A percentile compares a stretch with the other conserved stretches of the same genome.
Conservation (phyloP, 495 filamentous ascomycete genomes). For the Penicillium silybi region DNA sequence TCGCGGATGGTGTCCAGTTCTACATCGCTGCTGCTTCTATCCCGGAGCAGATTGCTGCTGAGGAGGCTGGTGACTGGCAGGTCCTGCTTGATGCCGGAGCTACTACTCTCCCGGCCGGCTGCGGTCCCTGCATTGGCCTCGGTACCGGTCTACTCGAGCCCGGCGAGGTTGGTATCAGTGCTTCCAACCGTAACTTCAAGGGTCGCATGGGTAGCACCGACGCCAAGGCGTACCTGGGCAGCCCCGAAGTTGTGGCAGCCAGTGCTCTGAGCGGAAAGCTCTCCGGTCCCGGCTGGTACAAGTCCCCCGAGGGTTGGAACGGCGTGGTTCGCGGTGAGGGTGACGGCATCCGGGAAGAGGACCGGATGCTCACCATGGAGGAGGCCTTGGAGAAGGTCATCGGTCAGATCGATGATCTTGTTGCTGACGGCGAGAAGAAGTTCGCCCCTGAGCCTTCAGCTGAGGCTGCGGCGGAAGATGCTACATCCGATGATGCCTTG, state of each 20-base stretch:
- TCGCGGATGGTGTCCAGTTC: constrained; percentile 75
- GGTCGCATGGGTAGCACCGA: constrained; percentile 83
- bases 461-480: constrained; percentile 10
- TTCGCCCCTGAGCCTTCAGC: constrained; percentile 24
- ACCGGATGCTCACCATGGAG: constrained; percentile 59
- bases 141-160: constrained; percentile 76
- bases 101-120: constrained; percentile 68
- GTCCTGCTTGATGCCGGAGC: constrained; percentile 76
- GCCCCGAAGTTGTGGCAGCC: constrained; percentile 88
- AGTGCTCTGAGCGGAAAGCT: constrained; percentile 78
- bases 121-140: constrained; percentile 88
- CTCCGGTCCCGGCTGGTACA: constrained; percentile 75
- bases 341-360: constrained; percentile 56
- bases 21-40: constrained; percentile 89
- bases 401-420: constrained; percentile 57
- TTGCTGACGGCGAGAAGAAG: constrained; percentile 48
- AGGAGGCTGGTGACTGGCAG: constrained; percentile 87
- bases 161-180: constrained; percentile 85
- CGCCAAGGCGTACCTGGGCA: constrained; percentile 84
- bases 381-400: constrained; percentile 68
- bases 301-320: constrained; percentile 60
- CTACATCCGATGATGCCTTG: constrained; percentile 20
- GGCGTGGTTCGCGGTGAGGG: constrained; percentile 70
- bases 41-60: constrained; percentile 73
- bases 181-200: constrained; percentile 90